phyloP scores from a whole-genome alignment of 192 early-diverging fungal genomes.

The Coemansia aciculifera region DNA sequence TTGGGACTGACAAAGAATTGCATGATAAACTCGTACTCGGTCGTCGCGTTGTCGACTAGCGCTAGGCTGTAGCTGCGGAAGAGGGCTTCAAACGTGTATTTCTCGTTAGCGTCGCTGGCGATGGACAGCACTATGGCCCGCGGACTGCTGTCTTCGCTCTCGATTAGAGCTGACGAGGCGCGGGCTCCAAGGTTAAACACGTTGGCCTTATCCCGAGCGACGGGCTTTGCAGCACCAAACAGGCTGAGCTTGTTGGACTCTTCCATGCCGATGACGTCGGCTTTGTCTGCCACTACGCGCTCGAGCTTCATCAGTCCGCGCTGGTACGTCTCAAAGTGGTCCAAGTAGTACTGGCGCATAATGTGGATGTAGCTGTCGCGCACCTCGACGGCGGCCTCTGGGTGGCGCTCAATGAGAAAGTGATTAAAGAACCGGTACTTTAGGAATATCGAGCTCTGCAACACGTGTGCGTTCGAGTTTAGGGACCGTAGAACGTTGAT shows the following conservation, averaged over 20 bases:
- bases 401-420: conserved; percentile 87
- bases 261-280: conserved; percentile 84
- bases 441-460: conserved; percentile 88
- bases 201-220: conserved; percentile 77
- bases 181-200: conserved; percentile 84
- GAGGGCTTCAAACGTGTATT: conserved; percentile 76
- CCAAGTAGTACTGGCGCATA: conserved; percentile 81
- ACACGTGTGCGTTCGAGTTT: conserved; percentile 89
- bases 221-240: conserved; percentile 67
- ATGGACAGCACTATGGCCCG: conserved; percentile 74
- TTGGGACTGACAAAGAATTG: conserved; percentile 85
- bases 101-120: conserved; percentile 43
- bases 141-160: conserved; percentile 61
- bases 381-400: conserved; percentile 85
- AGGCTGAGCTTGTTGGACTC: conserved; percentile 75
- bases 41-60: conserved; percentile 90
- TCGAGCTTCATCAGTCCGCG: conserved; percentile 74
- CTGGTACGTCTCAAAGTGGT: conserved; percentile 89
- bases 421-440: conserved; percentile 91
- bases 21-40: conserved; percentile 89
- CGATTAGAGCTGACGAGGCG: conserved; percentile 64
- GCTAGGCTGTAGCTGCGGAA: conserved; percentile 92
- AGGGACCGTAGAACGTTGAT: conserved; percentile 85
- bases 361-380: conserved; percentile 83
- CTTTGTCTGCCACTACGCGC: conserved; percentile 74